Evolutionary conservation across 257 asterid species (phyloP).

Genomic region (Solanum chaucha): DNA sequence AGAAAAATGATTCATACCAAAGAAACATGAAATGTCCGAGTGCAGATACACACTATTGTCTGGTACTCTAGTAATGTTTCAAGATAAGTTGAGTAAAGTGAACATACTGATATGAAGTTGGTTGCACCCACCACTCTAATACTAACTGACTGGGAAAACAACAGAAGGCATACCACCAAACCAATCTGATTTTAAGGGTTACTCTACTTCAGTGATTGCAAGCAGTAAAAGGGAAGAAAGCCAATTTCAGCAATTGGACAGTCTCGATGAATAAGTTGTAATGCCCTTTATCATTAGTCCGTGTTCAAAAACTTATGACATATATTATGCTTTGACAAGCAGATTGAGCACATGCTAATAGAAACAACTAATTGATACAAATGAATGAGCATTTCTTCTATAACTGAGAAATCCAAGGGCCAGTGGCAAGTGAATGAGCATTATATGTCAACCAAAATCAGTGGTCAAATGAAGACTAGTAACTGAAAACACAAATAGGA

Average conservation of each 20-base stretch:
- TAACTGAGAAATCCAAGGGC: neutral
- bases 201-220: neutral
- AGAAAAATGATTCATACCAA: neutral
- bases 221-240: neutral
- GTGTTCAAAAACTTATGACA: neutral
- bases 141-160: neutral
- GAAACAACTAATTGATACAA: neutral
- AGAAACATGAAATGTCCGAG: neutral
- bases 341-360: neutral
- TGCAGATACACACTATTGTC: neutral
- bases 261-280: neutral
- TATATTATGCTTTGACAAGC: neutral
- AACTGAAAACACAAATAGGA: neutral
- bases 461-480: neutral
- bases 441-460: neutral
- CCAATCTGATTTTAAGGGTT: neutral
- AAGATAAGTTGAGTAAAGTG: neutral
- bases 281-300: neutral
- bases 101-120: neutral
- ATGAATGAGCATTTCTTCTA: neutral
- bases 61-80: neutral
- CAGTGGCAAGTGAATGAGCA: neutral
- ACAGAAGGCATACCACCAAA: neutral
- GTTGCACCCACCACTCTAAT: neutral
- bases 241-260: neutral